Conservation (phyloP, 129 eudicot genomes). For the Chrysanthemum makinoi region DNA sequence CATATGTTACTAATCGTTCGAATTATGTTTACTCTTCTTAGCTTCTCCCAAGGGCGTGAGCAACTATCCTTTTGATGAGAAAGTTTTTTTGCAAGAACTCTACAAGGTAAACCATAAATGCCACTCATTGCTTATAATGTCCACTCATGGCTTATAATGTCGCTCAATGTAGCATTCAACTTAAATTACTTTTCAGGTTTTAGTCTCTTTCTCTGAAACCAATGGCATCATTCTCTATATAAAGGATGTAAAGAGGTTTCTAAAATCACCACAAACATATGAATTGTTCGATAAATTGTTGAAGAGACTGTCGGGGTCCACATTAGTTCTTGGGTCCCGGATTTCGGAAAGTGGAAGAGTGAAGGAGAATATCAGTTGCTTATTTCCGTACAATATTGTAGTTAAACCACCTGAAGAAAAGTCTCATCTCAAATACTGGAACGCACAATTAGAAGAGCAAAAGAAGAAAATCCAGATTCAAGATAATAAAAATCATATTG, state of each 20-base stretch:
- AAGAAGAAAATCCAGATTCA: slow-evolving; percentile 70
- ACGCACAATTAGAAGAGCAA: slow-evolving; percentile 77
- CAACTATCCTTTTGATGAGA: slow-evolving; percentile 75
- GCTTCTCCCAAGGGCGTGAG: slow-evolving; percentile 53
- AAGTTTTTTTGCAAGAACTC: slow-evolving; percentile 58
- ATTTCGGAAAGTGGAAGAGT: slow-evolving; percentile 46
- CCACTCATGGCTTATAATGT: neutral
- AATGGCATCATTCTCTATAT: slow-evolving; percentile 70
- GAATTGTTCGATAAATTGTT: slow-evolving; percentile 64
- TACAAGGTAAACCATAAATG: slow-evolving; percentile 56
- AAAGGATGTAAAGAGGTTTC: slow-evolving; percentile 74
- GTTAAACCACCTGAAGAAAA: slow-evolving; percentile 92
- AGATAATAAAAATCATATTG: slow-evolving; percentile 84
- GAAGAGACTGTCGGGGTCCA: slow-evolving; percentile 70
- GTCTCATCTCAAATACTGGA: slow-evolving; percentile 67
- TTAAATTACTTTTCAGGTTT: slow-evolving; percentile 47
- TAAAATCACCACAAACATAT: slow-evolving; percentile 58
- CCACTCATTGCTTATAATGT: no score
- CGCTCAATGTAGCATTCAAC: slow-evolving; percentile 1
- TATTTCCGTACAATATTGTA: slow-evolving; percentile 78
- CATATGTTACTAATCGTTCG: slow-evolving; percentile 24
- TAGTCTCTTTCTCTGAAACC: slow-evolving; percentile 61
- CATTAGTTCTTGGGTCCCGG: slow-evolving; percentile 76
- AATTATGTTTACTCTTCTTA: slow-evolving; percentile 25
- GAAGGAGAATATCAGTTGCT: slow-evolving; percentile 46